Evolutionary conservation across 73 alveolate species (phyloP), one percentile per base, ranked within the genome.

Genomic region (Paramecium octaurelia): DNA sequence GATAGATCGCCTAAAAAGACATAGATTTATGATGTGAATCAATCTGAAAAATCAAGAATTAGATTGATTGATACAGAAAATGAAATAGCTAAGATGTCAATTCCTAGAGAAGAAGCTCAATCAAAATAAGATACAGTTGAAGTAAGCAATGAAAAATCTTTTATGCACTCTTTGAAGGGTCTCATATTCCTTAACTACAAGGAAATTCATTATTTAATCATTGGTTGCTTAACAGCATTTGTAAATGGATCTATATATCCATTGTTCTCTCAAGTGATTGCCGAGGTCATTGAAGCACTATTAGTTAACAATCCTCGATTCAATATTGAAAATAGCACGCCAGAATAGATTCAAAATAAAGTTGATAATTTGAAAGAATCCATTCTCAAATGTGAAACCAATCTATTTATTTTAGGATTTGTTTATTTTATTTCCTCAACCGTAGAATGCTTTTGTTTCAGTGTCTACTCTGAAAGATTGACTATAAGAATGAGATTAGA

Each of bases 401-500:
- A 54, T 54, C 14, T 75, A 21, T 75, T 75, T 20, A 21, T 75
- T 31, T 75, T 75, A 21, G 88, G 88, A 36, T 29, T 75, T 34
- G 88, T 24, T 4, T 75, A 36, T 20, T 75, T 29, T 21, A 21
- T 36, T n/a, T 75, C 38, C 8, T n/a, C 58, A 40, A 9, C 88
- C 0, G 7, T 75, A 6, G 88, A 75, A 36, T 31, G 11, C 8
- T 34, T 75, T 75, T n/a, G 58, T 5, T 75, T 75, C 9, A 36
- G 48, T n/a, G 88, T 75, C 18, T 71, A 38, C 2, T 85, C 88
- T 42, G 93, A 96, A 95, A 75, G 91, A 92, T 57, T 86, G 93
- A 77, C 92, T 97, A 10, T 77, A 91, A 58, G 93, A 95, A 48
- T 92, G 93, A 46, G 92, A 87, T 36, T 59, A 23, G 93, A 87